These are phyloP conservation scores for Pterocarpus santalinus DNA, from an alignment of 306 rosid genomes.

Conservation along the genomic window DNA sequence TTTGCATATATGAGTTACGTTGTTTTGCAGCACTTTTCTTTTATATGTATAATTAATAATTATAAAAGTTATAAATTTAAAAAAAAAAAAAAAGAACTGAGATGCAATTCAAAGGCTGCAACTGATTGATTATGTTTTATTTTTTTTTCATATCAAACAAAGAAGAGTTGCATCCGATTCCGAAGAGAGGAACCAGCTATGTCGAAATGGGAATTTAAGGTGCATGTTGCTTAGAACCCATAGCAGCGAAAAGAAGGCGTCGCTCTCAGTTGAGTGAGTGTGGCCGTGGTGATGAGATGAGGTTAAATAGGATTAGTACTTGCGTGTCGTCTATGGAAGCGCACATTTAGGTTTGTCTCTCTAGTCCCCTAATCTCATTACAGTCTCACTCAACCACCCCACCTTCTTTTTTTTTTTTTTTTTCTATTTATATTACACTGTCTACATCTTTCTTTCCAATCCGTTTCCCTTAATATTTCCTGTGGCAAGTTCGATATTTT, in stretches of 20 bases:
- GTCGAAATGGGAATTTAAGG: background rate
- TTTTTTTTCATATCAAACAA: background rate
- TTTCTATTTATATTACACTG: background rate
- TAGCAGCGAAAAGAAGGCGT: background rate
- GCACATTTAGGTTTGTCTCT: slow-evolving; percentile 3
- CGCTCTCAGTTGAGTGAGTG: background rate
- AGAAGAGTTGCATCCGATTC: background rate
- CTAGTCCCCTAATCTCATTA: background rate
- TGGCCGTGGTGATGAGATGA: background rate
- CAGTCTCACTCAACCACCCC: slow-evolving; percentile 13
- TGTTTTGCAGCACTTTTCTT: no score
- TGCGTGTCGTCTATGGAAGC: background rate
- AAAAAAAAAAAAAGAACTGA: no score
- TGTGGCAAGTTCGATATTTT: background rate
- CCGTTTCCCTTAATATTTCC: slow-evolving; percentile 3
- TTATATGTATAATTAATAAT: no score
- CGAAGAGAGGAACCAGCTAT: background rate
- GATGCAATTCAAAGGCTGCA: background rate
- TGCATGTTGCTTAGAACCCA: background rate
- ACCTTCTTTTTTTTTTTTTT: background rate
- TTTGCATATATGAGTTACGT: no score
- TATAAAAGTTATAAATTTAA: no score
- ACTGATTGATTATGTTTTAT: background rate
- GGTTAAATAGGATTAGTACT: background rate
- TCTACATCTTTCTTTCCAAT: slow-evolving; percentile 11